Evolutionary conservation across 495 filamentous ascomycete species (phyloP).

Genomic region (Neurospora sp.): DNA sequence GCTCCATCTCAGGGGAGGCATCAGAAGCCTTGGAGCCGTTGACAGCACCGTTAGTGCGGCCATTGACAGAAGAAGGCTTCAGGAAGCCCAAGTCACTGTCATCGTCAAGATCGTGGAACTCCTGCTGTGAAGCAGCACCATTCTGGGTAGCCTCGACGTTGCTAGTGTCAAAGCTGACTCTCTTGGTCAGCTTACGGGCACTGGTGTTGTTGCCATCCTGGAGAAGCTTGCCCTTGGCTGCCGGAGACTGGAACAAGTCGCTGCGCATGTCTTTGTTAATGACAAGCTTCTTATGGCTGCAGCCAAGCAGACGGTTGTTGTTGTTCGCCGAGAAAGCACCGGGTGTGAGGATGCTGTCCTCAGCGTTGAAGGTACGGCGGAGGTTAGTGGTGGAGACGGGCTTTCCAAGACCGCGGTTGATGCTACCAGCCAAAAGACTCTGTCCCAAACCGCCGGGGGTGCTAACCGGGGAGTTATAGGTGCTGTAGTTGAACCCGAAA

Average conservation of each 20-base stretch:
- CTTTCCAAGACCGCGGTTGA: conserved; percentile 46
- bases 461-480: conserved; percentile 69
- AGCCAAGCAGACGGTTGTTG: conserved; percentile 46
- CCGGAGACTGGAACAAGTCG: conserved; percentile 57
- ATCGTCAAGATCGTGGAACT: conserved; percentile 47
- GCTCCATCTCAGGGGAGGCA: conserved; percentile 56
- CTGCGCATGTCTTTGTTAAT: conserved; percentile 80
- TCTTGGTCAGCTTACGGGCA: conserved; percentile 62
- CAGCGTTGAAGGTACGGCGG: conserved; percentile 44
- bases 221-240: conserved; percentile 30
- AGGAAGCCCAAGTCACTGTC: conserved; percentile 51
- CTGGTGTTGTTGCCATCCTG: conserved; percentile 31
- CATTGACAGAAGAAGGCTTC: conserved; percentile 43
- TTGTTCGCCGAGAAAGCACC: conserved; percentile 71
- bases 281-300: conserved; percentile 74
- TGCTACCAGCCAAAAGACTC: conserved; percentile 56
- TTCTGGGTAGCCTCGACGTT: conserved; percentile 32
- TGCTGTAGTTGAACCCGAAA: conserved; percentile 84
- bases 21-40: conserved; percentile 37
- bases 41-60: conserved; percentile 16
- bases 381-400: conserved; percentile 55
- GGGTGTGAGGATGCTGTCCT: conserved; percentile 77
- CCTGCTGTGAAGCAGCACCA: conserved; percentile 1
- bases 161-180: conserved; percentile 78
- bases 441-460: conserved; percentile 57